A percentile compares a stretch with the other conserved stretches of the same genome.
These are phyloP conservation scores for Cryphonectria japonica DNA, from an alignment of 2,329 filamentous ascomycete genomes.

Conservation along the genomic window DNA sequence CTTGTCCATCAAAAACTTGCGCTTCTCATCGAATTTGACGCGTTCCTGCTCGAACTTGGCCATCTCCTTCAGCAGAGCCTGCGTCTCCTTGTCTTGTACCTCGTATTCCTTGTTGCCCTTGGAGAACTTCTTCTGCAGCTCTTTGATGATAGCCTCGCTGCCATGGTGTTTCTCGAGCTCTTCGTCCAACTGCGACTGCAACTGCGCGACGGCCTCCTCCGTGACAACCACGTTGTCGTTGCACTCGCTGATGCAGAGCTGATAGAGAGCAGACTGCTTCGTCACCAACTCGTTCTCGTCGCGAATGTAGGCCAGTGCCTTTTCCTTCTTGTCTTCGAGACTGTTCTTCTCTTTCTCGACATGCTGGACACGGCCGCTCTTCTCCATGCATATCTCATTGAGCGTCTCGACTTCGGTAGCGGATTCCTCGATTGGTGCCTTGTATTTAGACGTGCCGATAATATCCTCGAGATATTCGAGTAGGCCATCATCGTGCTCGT, in stretches of 20 bases:
- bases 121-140: conserved; percentile 82
- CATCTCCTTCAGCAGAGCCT: conserved; percentile 81
- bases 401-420: conserved; percentile 87
- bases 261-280: conserved; percentile 91
- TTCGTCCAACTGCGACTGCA: conserved; percentile 82
- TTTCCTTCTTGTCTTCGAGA: conserved; percentile 95
- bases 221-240: conserved; percentile 87
- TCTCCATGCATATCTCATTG: conserved; percentile 94
- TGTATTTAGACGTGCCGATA: conserved; percentile 98
- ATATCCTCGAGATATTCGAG: conserved; percentile 98
- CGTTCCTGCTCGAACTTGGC: conserved; percentile 93
- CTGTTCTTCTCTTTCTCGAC: conserved; percentile 96
- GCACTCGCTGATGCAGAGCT: conserved; percentile 87
- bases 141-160: conserved; percentile 86
- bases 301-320: conserved; percentile 82
- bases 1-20: conserved; percentile 89
- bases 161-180: conserved; percentile 93
- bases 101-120: conserved; percentile 84
- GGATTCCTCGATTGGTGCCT: conserved; percentile 92
- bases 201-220: conserved; percentile 86
- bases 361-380: conserved; percentile 92
- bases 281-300: conserved; percentile 91
- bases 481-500: conserved; percentile 94
- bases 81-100: conserved; percentile 77
- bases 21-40: conserved; percentile 97